Base-by-base conservation (phyloP, 148 eudicot genomes). In the Tetragonia tetragonoides region DNA sequence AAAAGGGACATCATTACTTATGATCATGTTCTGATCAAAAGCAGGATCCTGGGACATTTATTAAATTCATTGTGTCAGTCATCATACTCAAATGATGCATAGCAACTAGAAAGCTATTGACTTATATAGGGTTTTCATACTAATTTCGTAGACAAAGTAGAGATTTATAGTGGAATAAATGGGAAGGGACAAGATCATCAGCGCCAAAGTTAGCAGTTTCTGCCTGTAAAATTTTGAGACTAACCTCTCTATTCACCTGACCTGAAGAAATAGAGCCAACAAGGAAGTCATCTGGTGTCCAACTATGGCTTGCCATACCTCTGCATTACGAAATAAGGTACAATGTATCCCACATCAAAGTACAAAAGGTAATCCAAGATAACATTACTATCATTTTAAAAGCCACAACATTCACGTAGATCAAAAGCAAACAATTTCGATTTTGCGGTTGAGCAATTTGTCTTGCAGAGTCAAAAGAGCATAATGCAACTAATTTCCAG, bases 231-330 rank as follows among this genome's bases (percentile, higher is more conserved):
- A 23, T 63, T 80, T 69, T 39, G 12, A 37, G 24, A 69, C 24
- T 23, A 39, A 16, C 11, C 42, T 49, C 47, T 11, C 12, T 37
- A 54, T 40, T 59, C 34, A 39, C 20, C 5, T 69, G 70, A 60
- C 51, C 23, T 21, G 51, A 28, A 61, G 68, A 37, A 68, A 37
- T 51, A 16, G 69, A 74, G 23, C 70, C 70, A 46, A 12, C 68
- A 59, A 12, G 44, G 28, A 68, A 38, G 20, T 68, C 70, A 21
- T 65, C 23, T 46, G 44, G 40, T 37, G 39, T 62, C 54, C 61
- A 44, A 80, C 53, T 41, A 42, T 15, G 23, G 60, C 75, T 69
- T 68, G 63, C 51, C 83, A 80, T 75, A n/a, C 53, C 54, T 80
- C 75, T 75, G 70, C 54, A 80, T 61, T 28, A 60, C 44, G 28